Evolutionary conservation across 2,329 filamentous ascomycete species (phyloP).

Genomic region (Trichophaea hybrida): DNA sequence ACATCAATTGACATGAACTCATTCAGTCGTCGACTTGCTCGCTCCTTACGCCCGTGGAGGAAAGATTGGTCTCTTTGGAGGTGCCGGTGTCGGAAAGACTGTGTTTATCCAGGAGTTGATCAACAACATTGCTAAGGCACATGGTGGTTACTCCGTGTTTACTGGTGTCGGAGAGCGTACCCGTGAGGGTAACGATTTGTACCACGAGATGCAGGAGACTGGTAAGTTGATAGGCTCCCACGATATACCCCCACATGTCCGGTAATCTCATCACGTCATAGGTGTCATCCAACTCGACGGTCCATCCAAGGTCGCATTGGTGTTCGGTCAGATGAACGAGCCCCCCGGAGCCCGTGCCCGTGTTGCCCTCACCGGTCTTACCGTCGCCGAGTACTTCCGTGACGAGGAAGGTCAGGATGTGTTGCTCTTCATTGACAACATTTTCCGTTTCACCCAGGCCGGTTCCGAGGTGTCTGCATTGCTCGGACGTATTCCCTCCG

Average conservation of each 20-base stretch:
- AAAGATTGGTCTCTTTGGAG: slow-evolving; percentile 99
- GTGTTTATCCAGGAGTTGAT: slow-evolving; percentile 99
- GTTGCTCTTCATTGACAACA: slow-evolving; percentile 70
- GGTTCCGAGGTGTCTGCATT: slow-evolving; percentile 99
- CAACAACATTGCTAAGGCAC: slow-evolving; percentile 99
- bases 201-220: slow-evolving; percentile 99
- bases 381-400: slow-evolving; percentile 71
- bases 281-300: slow-evolving; percentile 96
- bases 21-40: slow-evolving; percentile 78
- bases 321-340: slow-evolving; percentile 99
- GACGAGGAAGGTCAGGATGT: slow-evolving; percentile 41
- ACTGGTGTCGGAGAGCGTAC: slow-evolving; percentile 99
- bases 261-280: slow-evolving; percentile 12
- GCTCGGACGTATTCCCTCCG: slow-evolving; percentile 98
- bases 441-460: slow-evolving; percentile 99
- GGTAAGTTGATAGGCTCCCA: slow-evolving; percentile 30
- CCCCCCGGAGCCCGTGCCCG: slow-evolving; percentile 97
- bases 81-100: slow-evolving; percentile 99
- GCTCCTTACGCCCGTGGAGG: slow-evolving; percentile 99
- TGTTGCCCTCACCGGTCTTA: slow-evolving; percentile 89
- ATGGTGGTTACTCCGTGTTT: slow-evolving; percentile 99
- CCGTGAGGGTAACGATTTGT: slow-evolving; percentile 99
- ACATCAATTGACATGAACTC: slow-evolving; percentile 8
- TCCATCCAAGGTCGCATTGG: slow-evolving; percentile 97
- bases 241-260: not conserved